phyloP scores from a whole-genome alignment of 768 basidiomycete species.

The Lyophyllum shimeji region DNA sequence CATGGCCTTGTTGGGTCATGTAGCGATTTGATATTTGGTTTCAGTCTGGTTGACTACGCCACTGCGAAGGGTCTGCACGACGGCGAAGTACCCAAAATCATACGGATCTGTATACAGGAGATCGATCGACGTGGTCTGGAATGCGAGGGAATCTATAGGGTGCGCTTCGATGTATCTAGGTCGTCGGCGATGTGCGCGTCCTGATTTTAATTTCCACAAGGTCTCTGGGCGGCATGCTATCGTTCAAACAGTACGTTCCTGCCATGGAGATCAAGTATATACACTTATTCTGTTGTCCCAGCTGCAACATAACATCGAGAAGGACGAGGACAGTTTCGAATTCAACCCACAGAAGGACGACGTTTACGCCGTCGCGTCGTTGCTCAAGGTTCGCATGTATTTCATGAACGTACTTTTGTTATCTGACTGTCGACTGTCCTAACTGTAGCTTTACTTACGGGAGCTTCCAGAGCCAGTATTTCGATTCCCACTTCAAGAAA shows the following conservation, averaged over 20 bases:
- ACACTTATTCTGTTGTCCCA: slow-evolving; percentile 25
- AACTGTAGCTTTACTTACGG: slow-evolving; percentile 67
- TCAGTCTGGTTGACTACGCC: slow-evolving; percentile 86
- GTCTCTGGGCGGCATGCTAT: slow-evolving; percentile 84
- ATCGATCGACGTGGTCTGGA: slow-evolving; percentile 80
- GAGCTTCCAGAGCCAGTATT: slow-evolving; percentile 91
- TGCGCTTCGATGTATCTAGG: slow-evolving; percentile 28
- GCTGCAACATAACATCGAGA: slow-evolving; percentile 87
- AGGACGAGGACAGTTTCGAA: slow-evolving; percentile 72
- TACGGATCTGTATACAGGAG: slow-evolving; percentile 78
- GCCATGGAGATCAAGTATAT: background rate
- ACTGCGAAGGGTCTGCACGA: slow-evolving; percentile 74
- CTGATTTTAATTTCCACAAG: slow-evolving; percentile 32
- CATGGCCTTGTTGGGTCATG: slow-evolving; percentile 83
- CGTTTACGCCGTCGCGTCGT: slow-evolving; percentile 77
- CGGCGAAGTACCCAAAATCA: slow-evolving; percentile 75
- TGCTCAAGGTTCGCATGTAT: slow-evolving; percentile 64
- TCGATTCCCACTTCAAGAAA: slow-evolving; percentile 74
- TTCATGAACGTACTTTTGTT: background rate
- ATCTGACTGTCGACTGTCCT: background rate
- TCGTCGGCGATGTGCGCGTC: background rate
- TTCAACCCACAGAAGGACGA: slow-evolving; percentile 75
- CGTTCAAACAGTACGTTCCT: slow-evolving; percentile 67
- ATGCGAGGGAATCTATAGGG: slow-evolving; percentile 79
- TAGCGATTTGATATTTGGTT: slow-evolving; percentile 86